These are phyloP conservation scores for Cordyceps cateniannulata DNA, from an alignment of 2,329 filamentous ascomycete species.

Conservation along the genomic window DNA sequence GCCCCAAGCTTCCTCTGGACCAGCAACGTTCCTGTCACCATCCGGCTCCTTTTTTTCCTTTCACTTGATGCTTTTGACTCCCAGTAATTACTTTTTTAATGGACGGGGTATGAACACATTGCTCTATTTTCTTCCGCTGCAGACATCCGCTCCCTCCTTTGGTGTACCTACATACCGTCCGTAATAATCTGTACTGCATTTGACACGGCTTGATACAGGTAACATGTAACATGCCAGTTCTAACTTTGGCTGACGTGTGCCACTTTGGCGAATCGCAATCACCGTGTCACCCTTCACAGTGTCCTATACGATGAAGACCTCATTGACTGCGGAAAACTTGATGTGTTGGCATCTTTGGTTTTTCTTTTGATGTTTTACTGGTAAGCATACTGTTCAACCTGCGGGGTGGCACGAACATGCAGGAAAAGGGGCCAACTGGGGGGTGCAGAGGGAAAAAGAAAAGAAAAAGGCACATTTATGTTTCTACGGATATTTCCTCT, in stretches of 20 bases:
- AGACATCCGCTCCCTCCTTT: too few species aligned
- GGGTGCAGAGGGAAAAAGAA: background rate
- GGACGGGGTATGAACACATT: too few species aligned
- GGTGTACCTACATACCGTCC: too few species aligned
- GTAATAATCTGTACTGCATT: background rate
- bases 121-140: too few species aligned
- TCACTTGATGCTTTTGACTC: background rate
- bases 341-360: constrained; percentile 2
- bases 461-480: too few species aligned
- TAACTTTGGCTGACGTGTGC: background rate
- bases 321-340: background rate
- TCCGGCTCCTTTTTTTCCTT: background rate
- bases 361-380: constrained; percentile 6
- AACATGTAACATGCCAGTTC: background rate
- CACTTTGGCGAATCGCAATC: background rate
- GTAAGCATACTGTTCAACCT: background rate
- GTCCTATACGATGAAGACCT: background rate
- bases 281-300: background rate
- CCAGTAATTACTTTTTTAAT: background rate
- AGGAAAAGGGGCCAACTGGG: constrained; percentile 2
- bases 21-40: background rate
- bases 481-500: background rate
- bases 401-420: background rate
- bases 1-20: background rate
- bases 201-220: background rate